Conservation (phyloP, 495 filamentous ascomycete species). For the Penicillium dipodomyicola region DNA sequence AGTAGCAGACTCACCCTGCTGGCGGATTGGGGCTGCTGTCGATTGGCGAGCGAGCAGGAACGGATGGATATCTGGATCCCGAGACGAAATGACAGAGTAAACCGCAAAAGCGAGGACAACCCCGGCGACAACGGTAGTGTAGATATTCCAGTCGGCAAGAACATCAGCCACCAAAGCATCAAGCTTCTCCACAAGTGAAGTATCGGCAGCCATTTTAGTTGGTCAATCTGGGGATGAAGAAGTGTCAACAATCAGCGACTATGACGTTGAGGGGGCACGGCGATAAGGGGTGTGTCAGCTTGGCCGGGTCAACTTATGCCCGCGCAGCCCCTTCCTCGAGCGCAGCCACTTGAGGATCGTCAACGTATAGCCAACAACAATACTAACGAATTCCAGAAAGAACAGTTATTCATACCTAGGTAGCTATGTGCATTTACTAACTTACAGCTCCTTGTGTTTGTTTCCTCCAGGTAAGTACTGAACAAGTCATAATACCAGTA, state of each 20-base stretch:
- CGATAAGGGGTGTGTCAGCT: conserved; percentile 2
- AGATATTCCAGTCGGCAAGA: conserved; percentile 75
- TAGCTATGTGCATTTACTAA: conserved; percentile 12
- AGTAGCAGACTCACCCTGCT: conserved; percentile 77
- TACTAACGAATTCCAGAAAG: conserved; percentile 15
- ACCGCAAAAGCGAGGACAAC: conserved; percentile 59
- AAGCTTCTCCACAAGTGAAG: conserved; percentile 55
- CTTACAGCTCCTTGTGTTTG: not conserved
- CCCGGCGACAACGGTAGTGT: conserved; percentile 62
- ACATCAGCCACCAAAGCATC: conserved; percentile 67
- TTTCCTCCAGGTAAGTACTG: conserved; percentile 19
- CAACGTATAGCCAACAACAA: conserved; percentile 21
- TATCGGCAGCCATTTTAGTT: conserved; percentile 48
- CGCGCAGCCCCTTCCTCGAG: conserved; percentile 20
- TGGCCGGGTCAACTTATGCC: conserved; percentile 26
- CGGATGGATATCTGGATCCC: conserved; percentile 87
- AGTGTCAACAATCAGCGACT: conserved; percentile 17
- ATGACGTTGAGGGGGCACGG: conserved; percentile 30
- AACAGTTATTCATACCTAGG: conserved; percentile 3
- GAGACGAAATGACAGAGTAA: conserved; percentile 58
- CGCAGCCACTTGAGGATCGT: conserved; percentile 16
- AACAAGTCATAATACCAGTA: conserved; percentile 5
- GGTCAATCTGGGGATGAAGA: conserved; percentile 6
- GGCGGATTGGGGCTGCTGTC: conserved; percentile 70
- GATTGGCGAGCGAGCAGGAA: conserved; percentile 85